A percentile compares a stretch with the other conserved stretches of the same genome.
These are phyloP conservation scores for Linderniella brevidens DNA, from an alignment of 257 asterid genomes.

Conservation along the genomic window DNA sequence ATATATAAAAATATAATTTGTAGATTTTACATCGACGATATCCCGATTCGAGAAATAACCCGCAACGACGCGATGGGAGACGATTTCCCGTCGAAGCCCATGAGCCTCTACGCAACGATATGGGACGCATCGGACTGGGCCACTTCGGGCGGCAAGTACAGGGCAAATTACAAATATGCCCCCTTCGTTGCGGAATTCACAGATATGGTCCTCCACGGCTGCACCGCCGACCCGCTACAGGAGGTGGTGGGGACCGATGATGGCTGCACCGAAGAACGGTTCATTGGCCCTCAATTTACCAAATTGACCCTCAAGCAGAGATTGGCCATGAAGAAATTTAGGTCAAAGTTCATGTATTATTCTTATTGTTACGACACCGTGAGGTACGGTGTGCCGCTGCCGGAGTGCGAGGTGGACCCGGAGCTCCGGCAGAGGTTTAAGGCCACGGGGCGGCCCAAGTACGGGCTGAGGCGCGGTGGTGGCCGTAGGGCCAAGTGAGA, in stretches of 20 bases:
- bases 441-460: slow-evolving; percentile 49
- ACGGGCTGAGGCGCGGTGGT: slow-evolving; percentile 21
- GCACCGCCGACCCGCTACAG: slow-evolving; percentile 47
- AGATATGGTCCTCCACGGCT: slow-evolving; percentile 67
- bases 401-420: slow-evolving; percentile 69
- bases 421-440: slow-evolving; percentile 25
- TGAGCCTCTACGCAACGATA: slow-evolving; percentile 78
- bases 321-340: slow-evolving; percentile 40
- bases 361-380: slow-evolving; percentile 57
- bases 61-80: slow-evolving; percentile 57
- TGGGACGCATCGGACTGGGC: slow-evolving; percentile 99
- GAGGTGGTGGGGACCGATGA: slow-evolving; percentile 24
- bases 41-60: slow-evolving; percentile 62
- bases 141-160: slow-evolving; percentile 78
- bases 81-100: slow-evolving; percentile 85
- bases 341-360: slow-evolving; percentile 57
- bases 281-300: slow-evolving; percentile 21
- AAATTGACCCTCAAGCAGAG: slow-evolving; percentile 32
- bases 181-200: slow-evolving; percentile 75
- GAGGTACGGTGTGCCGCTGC: slow-evolving; percentile 41
- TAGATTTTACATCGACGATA: slow-evolving; percentile 75
- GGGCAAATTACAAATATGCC: slow-evolving; percentile 65
- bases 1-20: slow-evolving; percentile 3
- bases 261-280: slow-evolving; percentile 19
- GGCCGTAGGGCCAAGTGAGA: too few species aligned